Evolutionary conservation across 352 stramenopile species (phyloP).

Genomic region (Phytopythium aichiense): DNA sequence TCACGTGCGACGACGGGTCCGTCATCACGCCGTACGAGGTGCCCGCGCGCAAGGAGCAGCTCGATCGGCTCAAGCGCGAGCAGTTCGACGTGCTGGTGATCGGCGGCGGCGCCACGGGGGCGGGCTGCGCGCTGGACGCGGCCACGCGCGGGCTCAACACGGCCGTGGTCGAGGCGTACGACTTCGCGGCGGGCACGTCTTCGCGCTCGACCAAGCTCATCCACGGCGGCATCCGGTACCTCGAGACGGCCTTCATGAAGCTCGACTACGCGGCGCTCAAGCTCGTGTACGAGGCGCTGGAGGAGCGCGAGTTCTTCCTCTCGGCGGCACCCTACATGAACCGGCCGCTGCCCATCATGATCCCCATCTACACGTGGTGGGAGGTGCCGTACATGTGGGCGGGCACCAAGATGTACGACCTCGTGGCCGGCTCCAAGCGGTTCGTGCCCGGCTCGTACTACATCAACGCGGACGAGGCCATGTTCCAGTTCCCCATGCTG

Average conservation of each 20-base stretch:
- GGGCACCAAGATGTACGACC: slow-evolving; percentile 91
- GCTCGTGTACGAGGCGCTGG: slow-evolving; percentile 91
- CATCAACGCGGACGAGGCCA: slow-evolving; percentile 89
- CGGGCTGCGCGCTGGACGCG: slow-evolving; percentile 89
- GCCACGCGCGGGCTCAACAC: slow-evolving; percentile 91
- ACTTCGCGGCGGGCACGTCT: slow-evolving; percentile 92
- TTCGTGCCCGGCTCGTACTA: slow-evolving; percentile 89
- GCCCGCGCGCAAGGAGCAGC: slow-evolving; percentile 57
- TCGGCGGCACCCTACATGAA: slow-evolving; percentile 94
- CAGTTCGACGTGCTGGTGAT: slow-evolving; percentile 94
- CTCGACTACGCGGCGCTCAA: slow-evolving; percentile 88
- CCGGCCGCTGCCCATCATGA: slow-evolving; percentile 93
- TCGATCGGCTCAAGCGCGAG: slow-evolving; percentile 83
- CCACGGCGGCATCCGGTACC: slow-evolving; percentile 93
- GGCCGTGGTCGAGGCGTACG: slow-evolving; percentile 89
- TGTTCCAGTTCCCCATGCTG: slow-evolving; percentile 95
- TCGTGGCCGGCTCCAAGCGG: slow-evolving; percentile 86
- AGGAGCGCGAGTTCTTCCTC: slow-evolving; percentile 92
- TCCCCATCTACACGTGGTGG: slow-evolving; percentile 95
- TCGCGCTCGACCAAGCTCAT: slow-evolving; percentile 95
- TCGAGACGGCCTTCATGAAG: slow-evolving; percentile 94
- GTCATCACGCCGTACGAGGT: slow-evolving; percentile 83
- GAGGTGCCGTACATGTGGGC: slow-evolving; percentile 94
- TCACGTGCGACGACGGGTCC: slow-evolving; percentile 81
- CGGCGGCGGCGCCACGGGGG: slow-evolving; percentile 89